Conservation (phyloP, 2,329 filamentous ascomycete genomes). For the Sclerotinia spermophila region DNA sequence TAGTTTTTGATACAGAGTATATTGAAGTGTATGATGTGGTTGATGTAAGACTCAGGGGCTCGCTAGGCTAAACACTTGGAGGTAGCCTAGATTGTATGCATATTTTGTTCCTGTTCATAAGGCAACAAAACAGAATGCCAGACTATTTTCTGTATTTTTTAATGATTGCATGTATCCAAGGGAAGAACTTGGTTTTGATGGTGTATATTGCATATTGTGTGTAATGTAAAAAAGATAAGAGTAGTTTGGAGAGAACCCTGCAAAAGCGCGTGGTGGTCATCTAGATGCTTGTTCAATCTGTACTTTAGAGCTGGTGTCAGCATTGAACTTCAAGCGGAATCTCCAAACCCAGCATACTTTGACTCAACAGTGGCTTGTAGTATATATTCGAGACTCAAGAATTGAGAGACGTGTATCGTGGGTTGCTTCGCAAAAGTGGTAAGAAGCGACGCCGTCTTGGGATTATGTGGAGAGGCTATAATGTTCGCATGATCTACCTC, state of each 20-base stretch:
- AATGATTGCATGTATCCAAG: background rate
- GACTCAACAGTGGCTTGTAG: background rate
- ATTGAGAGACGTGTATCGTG: background rate
- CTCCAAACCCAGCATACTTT: background rate
- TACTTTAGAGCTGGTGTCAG: background rate
- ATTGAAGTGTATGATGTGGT: background rate
- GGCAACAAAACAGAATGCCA: background rate
- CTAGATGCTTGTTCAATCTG: background rate
- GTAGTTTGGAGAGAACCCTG: accelerated
- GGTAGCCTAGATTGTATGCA: background rate
- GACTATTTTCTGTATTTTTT: background rate
- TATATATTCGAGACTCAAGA: background rate
- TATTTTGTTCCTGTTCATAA: background rate
- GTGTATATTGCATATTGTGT: no score
- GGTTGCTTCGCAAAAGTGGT: background rate
- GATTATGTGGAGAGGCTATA: background rate
- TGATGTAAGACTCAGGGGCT: background rate
- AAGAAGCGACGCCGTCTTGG: no score
- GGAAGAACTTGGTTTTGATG: background rate
- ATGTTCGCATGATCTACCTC: background rate
- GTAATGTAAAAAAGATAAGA: background rate
- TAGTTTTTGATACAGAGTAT: background rate
- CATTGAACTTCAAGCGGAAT: background rate
- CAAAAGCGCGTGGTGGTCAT: background rate
- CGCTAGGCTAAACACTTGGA: background rate